These are phyloP conservation scores for Aspergillus candidus DNA, from an alignment of 2,329 filamentous ascomycete species.

Conservation along the genomic window DNA sequence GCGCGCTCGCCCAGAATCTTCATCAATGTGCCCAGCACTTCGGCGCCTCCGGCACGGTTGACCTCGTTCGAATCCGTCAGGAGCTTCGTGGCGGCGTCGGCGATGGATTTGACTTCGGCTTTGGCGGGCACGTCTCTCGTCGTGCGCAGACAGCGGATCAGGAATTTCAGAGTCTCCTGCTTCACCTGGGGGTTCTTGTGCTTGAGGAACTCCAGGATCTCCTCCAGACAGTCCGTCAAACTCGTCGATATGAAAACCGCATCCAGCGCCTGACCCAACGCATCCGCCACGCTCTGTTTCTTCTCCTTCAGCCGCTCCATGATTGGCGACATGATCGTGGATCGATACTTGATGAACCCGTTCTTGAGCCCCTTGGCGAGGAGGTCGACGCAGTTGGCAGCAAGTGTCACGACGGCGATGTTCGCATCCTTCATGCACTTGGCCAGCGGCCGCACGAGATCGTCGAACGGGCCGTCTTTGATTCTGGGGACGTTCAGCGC, in stretches of 20 bases:
- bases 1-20: constrained; percentile 96
- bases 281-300: constrained; percentile 82
- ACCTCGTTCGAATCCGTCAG: constrained; percentile 82
- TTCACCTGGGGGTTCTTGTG: constrained; percentile 99
- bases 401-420: constrained; percentile 85
- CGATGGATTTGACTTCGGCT: constrained; percentile 73
- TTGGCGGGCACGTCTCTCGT: constrained; percentile 80
- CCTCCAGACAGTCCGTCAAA: constrained; percentile 82
- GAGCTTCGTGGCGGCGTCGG: constrained; percentile 84
- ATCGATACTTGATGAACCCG: constrained; percentile 72
- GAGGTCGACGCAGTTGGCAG: constrained; percentile 85
- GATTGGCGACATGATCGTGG: constrained; percentile 76
- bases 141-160: constrained; percentile 78
- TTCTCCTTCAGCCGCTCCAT: constrained; percentile 97
- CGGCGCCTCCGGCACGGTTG: constrained; percentile 80
- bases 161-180: constrained; percentile 86
- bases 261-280: constrained; percentile 78
- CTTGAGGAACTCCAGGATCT: constrained; percentile 73
- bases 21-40: constrained; percentile 90
- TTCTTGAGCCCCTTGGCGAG: constrained; percentile 79
- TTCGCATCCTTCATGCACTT: constrained; percentile 99
- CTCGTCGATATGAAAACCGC: constrained; percentile 60
- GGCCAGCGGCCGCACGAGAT: constrained; percentile 74
- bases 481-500: constrained; percentile 80
- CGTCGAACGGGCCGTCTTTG: constrained; percentile 82